A percentile compares a stretch with the other conserved stretches of the same genome.
Evolutionary conservation across 2,329 filamentous ascomycete genomes (phyloP).

Genomic region (Epichloe coenophiala): DNA sequence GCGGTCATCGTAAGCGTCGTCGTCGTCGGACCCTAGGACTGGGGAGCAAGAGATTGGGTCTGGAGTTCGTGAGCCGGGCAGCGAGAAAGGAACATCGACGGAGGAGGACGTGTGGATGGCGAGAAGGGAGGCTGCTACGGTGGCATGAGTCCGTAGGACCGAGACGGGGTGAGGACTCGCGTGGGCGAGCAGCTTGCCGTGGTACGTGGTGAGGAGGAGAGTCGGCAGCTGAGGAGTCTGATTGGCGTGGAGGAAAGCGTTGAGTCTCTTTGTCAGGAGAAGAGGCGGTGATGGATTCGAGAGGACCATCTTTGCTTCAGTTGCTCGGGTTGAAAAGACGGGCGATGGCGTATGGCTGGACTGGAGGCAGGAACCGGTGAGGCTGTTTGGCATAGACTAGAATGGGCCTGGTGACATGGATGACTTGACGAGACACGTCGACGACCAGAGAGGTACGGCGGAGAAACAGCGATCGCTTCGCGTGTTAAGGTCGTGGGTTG

Average conservation of each 20-base stretch:
- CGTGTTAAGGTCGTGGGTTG: neutral
- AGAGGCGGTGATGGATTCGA: slow-evolving; percentile 36
- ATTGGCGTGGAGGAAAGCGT: slow-evolving; percentile 45
- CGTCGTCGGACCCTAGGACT: slow-evolving; percentile 10
- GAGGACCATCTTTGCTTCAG: slow-evolving; percentile 17
- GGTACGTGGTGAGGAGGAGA: slow-evolving; percentile 43
- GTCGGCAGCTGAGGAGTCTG: slow-evolving; percentile 44
- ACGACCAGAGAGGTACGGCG: neutral
- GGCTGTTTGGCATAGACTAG: neutral
- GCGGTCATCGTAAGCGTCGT: slow-evolving; percentile 13
- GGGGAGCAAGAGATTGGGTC: slow-evolving; percentile 13
- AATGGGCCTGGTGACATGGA: neutral
- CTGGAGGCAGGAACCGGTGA: too few species aligned
- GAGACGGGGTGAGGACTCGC: slow-evolving; percentile 41
- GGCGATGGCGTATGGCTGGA: too few species aligned
- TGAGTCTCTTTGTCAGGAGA: slow-evolving; percentile 53
- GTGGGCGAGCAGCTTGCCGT: slow-evolving; percentile 51
- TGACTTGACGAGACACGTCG: too few species aligned
- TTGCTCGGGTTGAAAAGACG: too few species aligned
- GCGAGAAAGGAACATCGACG: slow-evolving; percentile 26
- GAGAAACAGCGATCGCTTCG: neutral
- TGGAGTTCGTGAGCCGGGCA: slow-evolving; percentile 23
- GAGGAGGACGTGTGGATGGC: slow-evolving; percentile 38
- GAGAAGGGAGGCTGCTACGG: slow-evolving; percentile 49
- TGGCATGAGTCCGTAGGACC: slow-evolving; percentile 47